Evolutionary conservation across 163 green algal genomes (phyloP), one percentile per base, ranked within the genome.

Genomic region (Chlorella variabilis): DNA sequence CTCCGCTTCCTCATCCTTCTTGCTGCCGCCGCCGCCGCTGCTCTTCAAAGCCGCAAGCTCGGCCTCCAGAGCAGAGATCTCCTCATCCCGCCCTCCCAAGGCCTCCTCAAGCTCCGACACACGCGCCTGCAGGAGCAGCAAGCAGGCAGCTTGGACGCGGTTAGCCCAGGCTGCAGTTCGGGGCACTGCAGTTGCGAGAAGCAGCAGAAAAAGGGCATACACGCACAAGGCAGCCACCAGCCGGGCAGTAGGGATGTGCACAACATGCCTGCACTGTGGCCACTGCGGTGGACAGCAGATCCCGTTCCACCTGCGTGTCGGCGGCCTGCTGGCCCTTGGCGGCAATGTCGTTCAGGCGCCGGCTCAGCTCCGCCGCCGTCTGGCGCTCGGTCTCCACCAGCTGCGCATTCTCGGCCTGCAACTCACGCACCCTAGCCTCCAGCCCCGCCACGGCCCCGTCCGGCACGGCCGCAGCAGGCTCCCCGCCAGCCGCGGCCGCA

Each of bases 91-190:
- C 23, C 39, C 54, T 0, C 59, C 74, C 62, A 86, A 61, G 17
- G 77, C 68, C 58, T 68, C 75, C 38, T 78, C 67, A 45, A 86
- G 75, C 63, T 80, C 73, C 15, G 75, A 75, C 42, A 80, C 75
- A 48, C 80, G 75, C 2, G 67, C 75, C 67, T 78, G 73, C 54
- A 81, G 27, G 1, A 59, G 25, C 41, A 25, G 18, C 18, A 9
- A 73, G 41, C 27, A 4, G 23, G 5, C 25, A n/a, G n/a, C n/a
- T n/a, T n/a, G n/a, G n/a, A n/a, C n/a, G n/a, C n/a, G n/a, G n/a
- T n/a, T n/a, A n/a, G n/a, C n/a, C n/a, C n/a, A n/a, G n/a, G n/a
- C n/a, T n/a, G n/a, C n/a, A n/a, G n/a, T n/a, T n/a, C n/a, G n/a
- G n/a, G n/a, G n/a, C n/a, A n/a, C n/a, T n/a, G n/a, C n/a, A n/a